phyloP scores from a whole-genome alignment of 116 monocot species.

The Phalaenopsis hybrid region DNA sequence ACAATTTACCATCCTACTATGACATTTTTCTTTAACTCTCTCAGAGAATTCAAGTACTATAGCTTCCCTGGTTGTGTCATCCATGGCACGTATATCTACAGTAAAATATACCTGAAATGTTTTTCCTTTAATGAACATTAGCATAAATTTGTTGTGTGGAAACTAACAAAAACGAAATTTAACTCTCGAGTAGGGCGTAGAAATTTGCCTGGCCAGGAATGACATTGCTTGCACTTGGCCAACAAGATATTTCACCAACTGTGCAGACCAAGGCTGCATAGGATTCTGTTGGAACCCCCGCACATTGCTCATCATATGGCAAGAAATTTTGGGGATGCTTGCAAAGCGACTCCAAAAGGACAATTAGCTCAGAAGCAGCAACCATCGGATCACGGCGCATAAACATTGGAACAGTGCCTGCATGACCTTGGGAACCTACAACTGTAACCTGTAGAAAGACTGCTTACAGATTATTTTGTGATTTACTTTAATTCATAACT shows the following conservation, averaged over 20 bases:
- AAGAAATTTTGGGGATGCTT: slow-evolving; percentile 61
- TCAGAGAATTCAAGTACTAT: slow-evolving; percentile 53
- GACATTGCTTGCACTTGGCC: slow-evolving; percentile 98
- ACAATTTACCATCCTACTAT: slow-evolving; percentile 57
- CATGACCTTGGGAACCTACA: slow-evolving; percentile 81
- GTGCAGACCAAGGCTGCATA: slow-evolving; percentile 82
- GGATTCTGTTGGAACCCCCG: slow-evolving; percentile 44
- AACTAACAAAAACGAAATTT: neutral
- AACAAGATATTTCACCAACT: slow-evolving; percentile 73
- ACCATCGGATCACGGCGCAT: slow-evolving; percentile 89
- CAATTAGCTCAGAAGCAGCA: slow-evolving; percentile 83
- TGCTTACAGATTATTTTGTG: no score
- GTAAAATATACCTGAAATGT: slow-evolving; percentile 65
- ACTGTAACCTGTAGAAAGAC: slow-evolving; percentile 36
- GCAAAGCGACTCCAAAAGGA: slow-evolving; percentile 67
- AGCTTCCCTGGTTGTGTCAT: slow-evolving; percentile 56
- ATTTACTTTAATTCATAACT: no score
- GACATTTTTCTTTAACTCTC: slow-evolving; percentile 46
- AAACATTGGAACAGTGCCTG: slow-evolving; percentile 90
- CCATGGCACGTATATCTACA: slow-evolving; percentile 67
- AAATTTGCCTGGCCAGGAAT: slow-evolving; percentile 80
- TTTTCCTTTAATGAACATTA: neutral
- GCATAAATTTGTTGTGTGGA: neutral
- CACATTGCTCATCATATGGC: slow-evolving; percentile 38
- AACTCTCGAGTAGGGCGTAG: neutral